These are phyloP conservation scores for Penicillium paradoxum DNA, from an alignment of 495 filamentous ascomycete species.

Conservation along the genomic window DNA sequence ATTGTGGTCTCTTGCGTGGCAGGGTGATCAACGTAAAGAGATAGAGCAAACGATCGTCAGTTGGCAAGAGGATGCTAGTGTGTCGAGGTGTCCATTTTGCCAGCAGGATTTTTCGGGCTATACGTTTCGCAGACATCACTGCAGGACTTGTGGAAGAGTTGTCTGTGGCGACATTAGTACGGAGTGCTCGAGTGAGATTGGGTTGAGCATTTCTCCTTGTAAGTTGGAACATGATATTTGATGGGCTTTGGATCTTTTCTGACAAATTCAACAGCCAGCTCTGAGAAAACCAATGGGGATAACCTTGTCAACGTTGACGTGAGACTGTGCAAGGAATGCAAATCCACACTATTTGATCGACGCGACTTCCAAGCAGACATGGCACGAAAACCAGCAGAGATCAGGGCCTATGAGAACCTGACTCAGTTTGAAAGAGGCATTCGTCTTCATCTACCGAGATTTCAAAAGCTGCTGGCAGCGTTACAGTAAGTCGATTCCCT, in stretches of 20 bases:
- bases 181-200: constrained; percentile 78
- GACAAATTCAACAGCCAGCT: constrained; percentile 40
- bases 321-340: constrained; percentile 89
- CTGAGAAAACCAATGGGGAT: constrained; percentile 54
- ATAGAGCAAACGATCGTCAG: constrained; percentile 88
- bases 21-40: constrained; percentile 62
- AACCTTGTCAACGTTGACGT: constrained; percentile 68
- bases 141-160: constrained; percentile 84
- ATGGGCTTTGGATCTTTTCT: not conserved
- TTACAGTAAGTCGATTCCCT: constrained; percentile 49
- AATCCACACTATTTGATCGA: constrained; percentile 73
- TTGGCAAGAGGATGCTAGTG: constrained; percentile 88
- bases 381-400: constrained; percentile 63
- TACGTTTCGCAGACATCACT: constrained; percentile 88
- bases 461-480: constrained; percentile 70
- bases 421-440: constrained; percentile 89
- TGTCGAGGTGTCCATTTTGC: constrained; percentile 83
- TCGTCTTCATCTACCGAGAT: constrained; percentile 73
- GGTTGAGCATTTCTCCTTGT: constrained; percentile 69
- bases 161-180: constrained; percentile 85
- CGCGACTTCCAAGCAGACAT: constrained; percentile 74
- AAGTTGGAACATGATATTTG: constrained; percentile 28
- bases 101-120: constrained; percentile 90
- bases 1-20: constrained; percentile 54
- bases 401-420: constrained; percentile 80